Percentiles rank a stretch among this genome's conserved stretches.
Evolutionary conservation across 2,329 filamentous ascomycete genomes (phyloP).

Genomic region (Beauveria medogensis): DNA sequence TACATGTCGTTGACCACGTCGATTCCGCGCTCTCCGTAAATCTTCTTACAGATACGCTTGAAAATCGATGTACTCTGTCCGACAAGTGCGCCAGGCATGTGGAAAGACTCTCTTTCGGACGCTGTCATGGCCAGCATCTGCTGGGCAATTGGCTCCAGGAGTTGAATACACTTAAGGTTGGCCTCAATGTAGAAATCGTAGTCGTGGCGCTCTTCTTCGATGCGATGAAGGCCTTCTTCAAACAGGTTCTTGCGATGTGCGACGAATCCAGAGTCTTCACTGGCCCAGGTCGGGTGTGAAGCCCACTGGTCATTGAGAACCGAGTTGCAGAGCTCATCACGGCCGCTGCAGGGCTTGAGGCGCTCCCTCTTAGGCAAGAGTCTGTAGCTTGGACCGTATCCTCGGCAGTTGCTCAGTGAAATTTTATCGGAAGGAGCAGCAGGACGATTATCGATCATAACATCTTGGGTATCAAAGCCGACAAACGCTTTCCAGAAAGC

Average conservation of each 20-base stretch:
- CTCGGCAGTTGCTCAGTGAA: slow-evolving; percentile 91
- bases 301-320: slow-evolving; percentile 98
- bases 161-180: slow-evolving; percentile 88
- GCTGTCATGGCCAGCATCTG: slow-evolving; percentile 76
- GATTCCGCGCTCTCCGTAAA: slow-evolving; percentile 83
- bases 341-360: slow-evolving; percentile 83
- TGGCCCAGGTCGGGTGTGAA: slow-evolving; percentile 97
- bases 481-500: slow-evolving; percentile 81
- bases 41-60: slow-evolving; percentile 93
- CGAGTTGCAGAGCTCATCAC: slow-evolving; percentile 86
- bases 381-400: slow-evolving; percentile 91
- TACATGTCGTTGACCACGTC: slow-evolving; percentile 86
- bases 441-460: slow-evolving; percentile 70
- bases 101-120: slow-evolving; percentile 64
- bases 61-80: slow-evolving; percentile 96
- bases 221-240: slow-evolving; percentile 88
- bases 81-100: slow-evolving; percentile 74
- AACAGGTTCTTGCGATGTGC: slow-evolving; percentile 94
- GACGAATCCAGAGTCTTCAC: slow-evolving; percentile 94
- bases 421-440: slow-evolving; percentile 70
- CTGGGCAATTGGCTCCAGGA: slow-evolving; percentile 88
- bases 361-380: slow-evolving; percentile 85
- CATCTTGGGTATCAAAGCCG: slow-evolving; percentile 66
- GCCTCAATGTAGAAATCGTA: slow-evolving; percentile 98
- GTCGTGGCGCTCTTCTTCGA: slow-evolving; percentile 96